Evolutionary conservation across 148 eudicot species (phyloP), one percentile per base, ranked within the genome.

Genomic region (Pouteria glomerata): DNA sequence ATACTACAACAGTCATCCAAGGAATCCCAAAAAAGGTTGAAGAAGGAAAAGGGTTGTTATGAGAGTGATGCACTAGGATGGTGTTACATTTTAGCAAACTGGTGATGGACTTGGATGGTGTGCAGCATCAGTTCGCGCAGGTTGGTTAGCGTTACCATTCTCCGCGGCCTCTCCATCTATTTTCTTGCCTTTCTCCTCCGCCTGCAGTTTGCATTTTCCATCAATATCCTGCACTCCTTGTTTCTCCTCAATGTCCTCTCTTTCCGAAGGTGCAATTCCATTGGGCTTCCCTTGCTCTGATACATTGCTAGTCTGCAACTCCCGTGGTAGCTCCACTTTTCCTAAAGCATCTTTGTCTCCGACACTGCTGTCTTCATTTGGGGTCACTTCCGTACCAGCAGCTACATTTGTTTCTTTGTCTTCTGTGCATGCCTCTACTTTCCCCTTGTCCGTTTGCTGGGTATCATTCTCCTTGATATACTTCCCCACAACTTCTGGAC

Each of bases 21-120:
- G 18, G 7, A 42, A 23, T 16, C 33, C 68, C 33, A 23, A 42
- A 42, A 42, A 42, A 64, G 16, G n/a, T 35, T 35, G 23, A 37
- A 61, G 66, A 23, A 13, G 31, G 8, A 56, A 26, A 56, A 56
- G 30, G 8, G 31, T n/a, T n/a, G n/a, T n/a, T n/a, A 12, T 0
- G 3, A 56, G 0, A 56, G 8, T 18, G 55, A n/a, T 51, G 55
- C 3, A 19, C 60, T 27, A 21, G 18, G 52, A 48, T 15, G 6
- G 29, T 23, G 18, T 12, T n/a, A 47, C 35, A 31, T 15, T 73
- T 79, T 68, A 79, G 66, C 83, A 76, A 55, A 76, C 57, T 3
- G 79, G 64, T 1, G 79, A 51, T 19, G 79, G 77, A 18, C 57
- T 67, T 29, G 73, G 74, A 53, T 66, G 73, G 2, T 71, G 76